Base-by-base conservation (phyloP, 2,329 filamentous ascomycete genomes). In the Neonectria neomacrospora region DNA sequence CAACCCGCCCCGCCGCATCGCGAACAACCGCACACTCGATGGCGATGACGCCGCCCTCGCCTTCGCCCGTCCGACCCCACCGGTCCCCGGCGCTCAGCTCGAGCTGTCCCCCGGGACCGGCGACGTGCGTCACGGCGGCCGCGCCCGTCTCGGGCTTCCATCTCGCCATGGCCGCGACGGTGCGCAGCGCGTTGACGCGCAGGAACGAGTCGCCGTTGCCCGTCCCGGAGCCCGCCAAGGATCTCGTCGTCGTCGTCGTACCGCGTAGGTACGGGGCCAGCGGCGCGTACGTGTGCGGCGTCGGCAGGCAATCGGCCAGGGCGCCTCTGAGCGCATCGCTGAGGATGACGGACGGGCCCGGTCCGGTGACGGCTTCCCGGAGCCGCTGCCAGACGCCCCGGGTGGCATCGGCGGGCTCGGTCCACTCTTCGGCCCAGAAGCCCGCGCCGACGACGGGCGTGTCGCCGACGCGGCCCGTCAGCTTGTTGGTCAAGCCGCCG, bases 181-280 rank as follows among this genome's bases (percentile, higher is more conserved):
- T 94, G 32, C 91, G 87, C 0, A 86, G 87, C 1, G 93, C 93
- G 14, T 84, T 86, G 2, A 88, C 81, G 4, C 93, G 88, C 16
- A 97, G 83, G 76, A 97, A 97, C 0, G 91, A 93, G 78, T 97
- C 94, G 0, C 94, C 94, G 71, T 97, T 97, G 0, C 94, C 94
- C 0, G 93, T 95, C 1, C 92, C 91, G 0, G 91, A 95, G 10
- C 93, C 80, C 0, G 85, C 92, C 7, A 85, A 73, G 0, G 83
- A 81, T n/a, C 76, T 68, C 3, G 67, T 76, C 28, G 70, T 76
- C 28, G 70, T 76, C 30, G 55, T 59, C 18, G 52, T 57, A 8
- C 26, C 44, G 45, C 34, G 39, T 30, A 23, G 32, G 26, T 7
- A 16, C 8, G 55, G 28, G 3, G 41, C n/a, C 2, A 74, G 26